Base-by-base conservation (phyloP, 345 rosid species). In the Euphorbia tirucalli region DNA sequence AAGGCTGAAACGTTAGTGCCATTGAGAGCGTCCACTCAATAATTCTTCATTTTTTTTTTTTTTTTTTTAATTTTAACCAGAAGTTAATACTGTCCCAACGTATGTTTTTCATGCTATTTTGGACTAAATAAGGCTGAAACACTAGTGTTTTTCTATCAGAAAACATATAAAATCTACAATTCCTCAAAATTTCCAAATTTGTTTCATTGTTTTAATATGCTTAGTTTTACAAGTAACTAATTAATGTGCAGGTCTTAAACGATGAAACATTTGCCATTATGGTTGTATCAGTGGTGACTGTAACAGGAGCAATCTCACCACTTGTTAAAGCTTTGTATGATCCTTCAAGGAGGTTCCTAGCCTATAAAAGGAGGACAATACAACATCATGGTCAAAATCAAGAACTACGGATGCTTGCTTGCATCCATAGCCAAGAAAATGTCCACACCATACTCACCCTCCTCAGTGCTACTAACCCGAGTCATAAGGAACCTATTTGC, bases 271-370 rank as follows among this genome's bases (percentile, higher is more conserved):
- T 75, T 54, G 56, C 80, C 67, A 69, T 73, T 44, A 59, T 75
- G 73, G 62, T 74, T 6, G 30, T 86, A 13, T 62, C 71, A 13
- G 13, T 70, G 32, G 30, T 74, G 61, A 39, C 63, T 9, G 35
- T 83, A 19, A 76, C 81, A 15, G 81, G 78, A 19, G 67, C 83
- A 11, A 74, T 84, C 54, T 68, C 87, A 16, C 81, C 83, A 4
- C 71, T 86, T 7, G 81, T 88, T 1, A 82, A 78, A 69, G 63
- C 77, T 49, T 75, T 88, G 0, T 88, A 88, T 62, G 90, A 88
- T 73, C 92, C 92, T 35, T 81, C 92, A 7, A 81, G 79, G 75
- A 84, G 88, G 15, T 88, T 76, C 71, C 65, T 84, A 4, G 79
- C 88, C 57, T 78, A 80, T 69, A 85, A 75, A 73, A 83, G 87